Evolutionary conservation across 1,139 yeast genomes (phyloP).

Genomic region (Saccharomyces hybrid): DNA sequence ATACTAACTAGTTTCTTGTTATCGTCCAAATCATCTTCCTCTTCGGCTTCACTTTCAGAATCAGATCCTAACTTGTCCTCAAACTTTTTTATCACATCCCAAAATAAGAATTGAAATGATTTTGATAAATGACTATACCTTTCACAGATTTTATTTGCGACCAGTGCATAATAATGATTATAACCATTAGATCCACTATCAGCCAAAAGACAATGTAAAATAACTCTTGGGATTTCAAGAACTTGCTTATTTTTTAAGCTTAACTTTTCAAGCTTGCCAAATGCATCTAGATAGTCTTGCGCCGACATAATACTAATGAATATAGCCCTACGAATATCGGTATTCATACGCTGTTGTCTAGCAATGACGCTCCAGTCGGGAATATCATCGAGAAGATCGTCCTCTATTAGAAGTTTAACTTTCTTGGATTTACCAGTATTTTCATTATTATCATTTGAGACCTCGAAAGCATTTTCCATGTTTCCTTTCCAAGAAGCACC

Average conservation of each 20-base stretch:
- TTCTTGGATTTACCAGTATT: conserved; percentile 25
- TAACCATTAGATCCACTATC: conserved; percentile 53
- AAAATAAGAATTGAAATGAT: conserved; percentile 78
- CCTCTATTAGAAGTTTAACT: conserved; percentile 22
- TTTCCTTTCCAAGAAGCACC: conserved; percentile 94
- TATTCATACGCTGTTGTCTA: conserved; percentile 81
- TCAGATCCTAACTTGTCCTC: conserved; percentile 43
- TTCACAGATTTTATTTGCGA: conserved; percentile 69
- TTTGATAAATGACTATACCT: conserved; percentile 59
- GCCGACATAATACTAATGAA: conserved; percentile 96
- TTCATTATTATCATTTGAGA: conserved; percentile 12
- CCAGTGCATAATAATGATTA: conserved; percentile 83
- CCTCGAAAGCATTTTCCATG: conserved; percentile 28
- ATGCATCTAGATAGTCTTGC: conserved; percentile 83
- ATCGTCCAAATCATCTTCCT: conserved; percentile 33
- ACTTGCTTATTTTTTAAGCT: conserved; percentile 73
- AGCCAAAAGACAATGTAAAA: conserved; percentile 76
- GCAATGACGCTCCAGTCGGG: conserved; percentile 91
- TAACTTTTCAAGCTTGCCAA: conserved; percentile 70
- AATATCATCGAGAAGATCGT: conserved; percentile 53
- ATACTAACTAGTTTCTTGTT: conserved; percentile 49
- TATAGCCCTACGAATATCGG: conserved; percentile 87
- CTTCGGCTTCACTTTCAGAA: conserved; percentile 34
- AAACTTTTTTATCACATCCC: conserved; percentile 78
- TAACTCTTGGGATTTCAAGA: conserved; percentile 76